Evolutionary conservation across 768 basidiomycete genomes (phyloP).

Genomic region (Fibroporia radiculosa): DNA sequence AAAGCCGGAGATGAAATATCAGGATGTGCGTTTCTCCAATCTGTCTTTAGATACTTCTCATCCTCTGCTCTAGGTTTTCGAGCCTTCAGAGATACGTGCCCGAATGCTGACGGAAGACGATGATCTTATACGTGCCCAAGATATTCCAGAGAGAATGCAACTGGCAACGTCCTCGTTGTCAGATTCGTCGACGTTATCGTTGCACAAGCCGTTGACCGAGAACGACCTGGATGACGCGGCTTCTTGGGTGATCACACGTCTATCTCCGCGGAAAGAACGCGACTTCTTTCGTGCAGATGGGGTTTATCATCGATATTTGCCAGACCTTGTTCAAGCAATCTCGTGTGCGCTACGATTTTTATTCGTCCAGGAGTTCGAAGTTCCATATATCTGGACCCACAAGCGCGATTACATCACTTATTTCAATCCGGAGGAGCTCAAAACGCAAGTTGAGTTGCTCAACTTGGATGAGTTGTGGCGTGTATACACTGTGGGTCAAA

Average conservation of each 20-base stretch:
- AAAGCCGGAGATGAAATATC: constrained; percentile 77
- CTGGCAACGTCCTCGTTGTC: constrained; percentile 82
- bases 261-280: constrained; percentile 62
- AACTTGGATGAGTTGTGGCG: constrained; percentile 81
- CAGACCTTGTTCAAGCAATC: constrained; percentile 71
- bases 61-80: constrained; percentile 67
- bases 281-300: constrained; percentile 69
- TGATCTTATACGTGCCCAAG: constrained; percentile 81
- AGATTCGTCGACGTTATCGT: constrained; percentile 47
- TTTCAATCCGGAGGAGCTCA: constrained; percentile 62
- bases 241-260: constrained; percentile 77
- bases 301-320: constrained; percentile 48
- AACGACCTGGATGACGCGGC: constrained; percentile 76
- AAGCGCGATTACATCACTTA: constrained; percentile 85
- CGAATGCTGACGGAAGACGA: constrained; percentile 89
- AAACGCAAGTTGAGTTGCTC: constrained; percentile 63
- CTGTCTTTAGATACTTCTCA: constrained; percentile 6
- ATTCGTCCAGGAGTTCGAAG: constrained; percentile 85
- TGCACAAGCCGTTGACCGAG: constrained; percentile 57
- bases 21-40: constrained; percentile 52
- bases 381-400: constrained; percentile 92
- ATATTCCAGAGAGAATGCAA: constrained; percentile 95
- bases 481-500: constrained; percentile 83
- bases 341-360: constrained; percentile 71
- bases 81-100: constrained; percentile 91